Evolutionary conservation across 441 rosid genomes (phyloP), one percentile per base, ranked within the genome.

Genomic region (Aquilaria agallochum): DNA sequence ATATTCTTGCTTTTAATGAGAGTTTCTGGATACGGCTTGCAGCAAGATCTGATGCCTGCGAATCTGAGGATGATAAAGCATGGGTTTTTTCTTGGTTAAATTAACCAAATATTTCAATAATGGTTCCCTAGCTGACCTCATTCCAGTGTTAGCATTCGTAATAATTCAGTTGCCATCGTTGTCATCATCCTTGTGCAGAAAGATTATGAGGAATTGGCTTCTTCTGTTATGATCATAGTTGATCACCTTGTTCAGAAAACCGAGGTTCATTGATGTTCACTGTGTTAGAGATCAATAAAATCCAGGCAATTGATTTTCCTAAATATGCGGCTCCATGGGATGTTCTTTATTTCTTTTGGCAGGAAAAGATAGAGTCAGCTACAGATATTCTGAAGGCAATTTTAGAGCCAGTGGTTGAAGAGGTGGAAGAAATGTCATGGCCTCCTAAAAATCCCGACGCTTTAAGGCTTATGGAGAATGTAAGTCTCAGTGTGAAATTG

Each of bases 61-160:
- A 65, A 76, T 87, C 93, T 31, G 95, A 94, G 61, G 97, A 90
- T 83, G 96, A 94, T 71, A 87, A 94, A 81, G 98, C 84, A 90
- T 11, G 82, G 64, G 42, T 76, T 71, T 71, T 68, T 11, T 57
- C 73, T 77, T 76, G 65, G 71, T 80, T 76, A 58, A 68, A 40
- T 40, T 40, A 9, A 40, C 5, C 49, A 60, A 49, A 53, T 64
- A 52, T 77, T 63, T 69, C 31, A 6, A 59, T 53, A 33, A 12
- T 42, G 56, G 63, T 69, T 57, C 48, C 4, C 15, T 46, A 61
- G 58, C 45, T 55, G 51, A 46, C 33, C 51, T 70, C 45, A 31
- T 68, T 66, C 65, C 56, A 0, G 33, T 55, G 32, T 30, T 75
- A n/a, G 55, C 13, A 32, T 60, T 55, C 27, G 11, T 70, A 74